Conservation (phyloP, 441 rosid species). For the Pelargonium myrrhifolium region DNA sequence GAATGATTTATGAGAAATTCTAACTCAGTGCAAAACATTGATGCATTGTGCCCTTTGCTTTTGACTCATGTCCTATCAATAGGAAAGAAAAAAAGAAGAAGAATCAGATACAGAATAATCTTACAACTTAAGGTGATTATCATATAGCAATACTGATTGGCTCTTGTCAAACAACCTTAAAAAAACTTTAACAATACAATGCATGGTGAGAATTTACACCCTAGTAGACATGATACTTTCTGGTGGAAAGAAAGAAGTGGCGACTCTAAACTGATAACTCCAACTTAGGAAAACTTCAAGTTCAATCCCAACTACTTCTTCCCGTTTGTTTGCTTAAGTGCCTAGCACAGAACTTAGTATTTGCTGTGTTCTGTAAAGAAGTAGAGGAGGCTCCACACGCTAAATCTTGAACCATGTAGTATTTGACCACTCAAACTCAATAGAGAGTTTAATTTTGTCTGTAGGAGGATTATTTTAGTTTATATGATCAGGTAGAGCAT, state of each 20-base stretch:
- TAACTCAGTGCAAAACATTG: background rate
- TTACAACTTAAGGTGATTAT: background rate
- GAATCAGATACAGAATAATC: background rate
- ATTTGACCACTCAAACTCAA: conserved; percentile 1
- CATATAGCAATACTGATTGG: background rate
- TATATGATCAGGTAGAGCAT: background rate
- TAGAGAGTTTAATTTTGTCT: background rate
- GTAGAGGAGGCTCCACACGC: background rate
- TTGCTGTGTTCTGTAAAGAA: background rate
- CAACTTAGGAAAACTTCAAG: background rate
- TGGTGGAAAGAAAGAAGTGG: background rate
- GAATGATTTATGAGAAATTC: background rate
- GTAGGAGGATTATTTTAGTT: background rate
- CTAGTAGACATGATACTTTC: background rate
- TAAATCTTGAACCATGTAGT: background rate
- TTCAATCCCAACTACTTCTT: background rate
- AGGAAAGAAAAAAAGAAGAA: background rate
- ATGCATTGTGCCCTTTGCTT: background rate
- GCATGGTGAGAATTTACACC: background rate
- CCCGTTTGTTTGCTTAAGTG: background rate
- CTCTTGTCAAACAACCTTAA: background rate
- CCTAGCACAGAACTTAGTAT: background rate
- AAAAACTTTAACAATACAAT: background rate
- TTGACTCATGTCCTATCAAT: background rate
- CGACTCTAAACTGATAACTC: background rate